Evolutionary conservation across 768 basidiomycete genomes (phyloP).

Genomic region (Leucosporidium scottii): DNA sequence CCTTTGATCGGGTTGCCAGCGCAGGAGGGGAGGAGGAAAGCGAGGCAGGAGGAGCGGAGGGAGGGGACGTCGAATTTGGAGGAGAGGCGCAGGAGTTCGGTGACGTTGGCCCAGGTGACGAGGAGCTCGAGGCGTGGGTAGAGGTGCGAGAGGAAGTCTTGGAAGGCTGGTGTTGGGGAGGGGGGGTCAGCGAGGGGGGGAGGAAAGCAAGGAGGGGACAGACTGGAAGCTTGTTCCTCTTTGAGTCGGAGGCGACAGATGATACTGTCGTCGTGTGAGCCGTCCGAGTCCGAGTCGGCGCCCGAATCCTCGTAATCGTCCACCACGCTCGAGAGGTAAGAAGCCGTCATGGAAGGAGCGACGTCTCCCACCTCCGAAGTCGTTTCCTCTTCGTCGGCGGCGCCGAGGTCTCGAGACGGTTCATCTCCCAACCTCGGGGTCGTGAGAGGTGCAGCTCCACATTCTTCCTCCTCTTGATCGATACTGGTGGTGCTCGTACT

Average conservation of each 20-base stretch:
- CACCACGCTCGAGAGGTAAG: constrained; percentile 1
- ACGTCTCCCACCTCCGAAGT: background rate
- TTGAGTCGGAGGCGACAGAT: constrained; percentile 83
- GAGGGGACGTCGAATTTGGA: constrained; percentile 24
- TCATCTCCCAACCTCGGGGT: background rate
- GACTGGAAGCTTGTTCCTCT: constrained; percentile 71
- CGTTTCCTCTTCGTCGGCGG: background rate
- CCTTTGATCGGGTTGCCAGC: constrained; percentile 89
- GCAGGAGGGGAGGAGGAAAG: constrained; percentile 83
- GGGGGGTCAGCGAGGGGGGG: constrained; percentile 4
- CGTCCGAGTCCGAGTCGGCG: constrained; percentile 1
- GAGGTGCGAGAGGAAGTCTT: constrained; percentile 9
- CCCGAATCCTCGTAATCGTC: background rate
- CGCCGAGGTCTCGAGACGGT: background rate
- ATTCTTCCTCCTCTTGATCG: background rate
- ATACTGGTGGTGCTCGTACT: background rate
- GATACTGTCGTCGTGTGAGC: constrained; percentile 2
- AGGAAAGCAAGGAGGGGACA: background rate
- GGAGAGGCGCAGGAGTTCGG: constrained; percentile 49
- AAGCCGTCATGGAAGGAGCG: background rate
- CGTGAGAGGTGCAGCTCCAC: background rate
- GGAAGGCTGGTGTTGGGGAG: constrained; percentile 9
- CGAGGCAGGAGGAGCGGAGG: constrained; percentile 55
- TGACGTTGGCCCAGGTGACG: constrained; percentile 92
- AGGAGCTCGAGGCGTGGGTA: constrained; percentile 69